A percentile compares a stretch with the other conserved stretches of the same genome.
Evolutionary conservation across 257 asterid genomes (phyloP).

Genomic region (Plantago major): DNA sequence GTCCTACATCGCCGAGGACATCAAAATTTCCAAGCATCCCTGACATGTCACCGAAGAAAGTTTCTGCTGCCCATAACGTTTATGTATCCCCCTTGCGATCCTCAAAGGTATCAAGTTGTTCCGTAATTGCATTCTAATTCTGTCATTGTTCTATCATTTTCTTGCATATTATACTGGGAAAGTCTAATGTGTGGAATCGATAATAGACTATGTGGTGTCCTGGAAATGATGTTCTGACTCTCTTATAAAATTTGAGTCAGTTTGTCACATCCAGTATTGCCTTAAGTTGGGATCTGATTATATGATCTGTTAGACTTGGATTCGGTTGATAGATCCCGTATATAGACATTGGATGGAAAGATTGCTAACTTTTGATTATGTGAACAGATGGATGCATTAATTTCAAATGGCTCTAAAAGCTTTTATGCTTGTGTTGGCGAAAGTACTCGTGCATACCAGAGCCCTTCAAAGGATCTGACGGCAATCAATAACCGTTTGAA

Average conservation of each 20-base stretch:
- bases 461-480: constrained; percentile 94
- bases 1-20: constrained; percentile 76
- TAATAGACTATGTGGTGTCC: no score
- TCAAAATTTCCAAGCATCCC: constrained; percentile 91
- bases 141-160: no score
- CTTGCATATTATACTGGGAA: background rate
- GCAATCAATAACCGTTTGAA: constrained; percentile 86
- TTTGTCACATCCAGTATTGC: no score
- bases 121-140: background rate
- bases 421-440: constrained; percentile 97
- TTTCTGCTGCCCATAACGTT: constrained; percentile 84
- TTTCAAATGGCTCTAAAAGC: constrained; percentile 89
- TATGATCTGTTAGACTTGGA: no score
- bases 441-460: constrained; percentile 95
- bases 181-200: no score
- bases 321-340: no score
- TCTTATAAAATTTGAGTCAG: no score
- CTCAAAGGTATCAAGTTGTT: constrained; percentile 54
- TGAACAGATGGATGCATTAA: constrained; percentile 84
- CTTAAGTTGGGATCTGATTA: no score
- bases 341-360: no score
- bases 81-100: constrained; percentile 91
- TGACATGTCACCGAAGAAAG: constrained; percentile 99
- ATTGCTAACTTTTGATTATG: constrained; percentile 8
- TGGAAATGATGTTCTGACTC: no score